Conservation (phyloP, 1,284 basidiomycete species). For the Quambalaria eucalypti region DNA sequence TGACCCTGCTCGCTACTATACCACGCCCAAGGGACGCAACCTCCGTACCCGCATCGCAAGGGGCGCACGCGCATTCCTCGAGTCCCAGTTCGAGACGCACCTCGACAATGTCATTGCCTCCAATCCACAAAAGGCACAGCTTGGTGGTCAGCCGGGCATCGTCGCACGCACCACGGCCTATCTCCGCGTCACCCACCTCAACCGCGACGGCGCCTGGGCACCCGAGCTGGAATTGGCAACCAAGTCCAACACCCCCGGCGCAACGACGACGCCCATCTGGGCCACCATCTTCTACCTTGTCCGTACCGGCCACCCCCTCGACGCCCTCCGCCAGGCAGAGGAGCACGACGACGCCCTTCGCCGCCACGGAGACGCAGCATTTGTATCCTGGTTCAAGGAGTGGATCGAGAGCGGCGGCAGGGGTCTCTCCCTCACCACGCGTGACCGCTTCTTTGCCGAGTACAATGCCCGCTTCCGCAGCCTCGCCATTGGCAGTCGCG, state of each 20-base stretch:
- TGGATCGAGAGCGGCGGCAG: slow-evolving; percentile 60
- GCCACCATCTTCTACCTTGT: slow-evolving; percentile 84
- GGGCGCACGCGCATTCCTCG: slow-evolving; percentile 65
- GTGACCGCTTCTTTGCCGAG: slow-evolving; percentile 73
- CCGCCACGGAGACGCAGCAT: slow-evolving; percentile 47
- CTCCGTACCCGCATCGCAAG: slow-evolving; percentile 56
- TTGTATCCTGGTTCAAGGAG: slow-evolving; percentile 72
- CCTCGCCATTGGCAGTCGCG: slow-evolving; percentile 53
- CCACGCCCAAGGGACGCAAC: slow-evolving; percentile 25
- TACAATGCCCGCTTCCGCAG: slow-evolving; percentile 76
- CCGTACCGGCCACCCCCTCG: slow-evolving; percentile 69
- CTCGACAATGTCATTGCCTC: slow-evolving; percentile 77
- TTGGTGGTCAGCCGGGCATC: slow-evolving; percentile 85
- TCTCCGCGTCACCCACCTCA: slow-evolving; percentile 34
- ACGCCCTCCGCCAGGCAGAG: slow-evolving; percentile 64
- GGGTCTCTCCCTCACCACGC: slow-evolving; percentile 37
- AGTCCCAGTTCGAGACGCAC: slow-evolving; percentile 67
- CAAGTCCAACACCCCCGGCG: slow-evolving; percentile 12
- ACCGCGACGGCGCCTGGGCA: slow-evolving; percentile 33
- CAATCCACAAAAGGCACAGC: slow-evolving; percentile 70
- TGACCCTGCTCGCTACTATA: slow-evolving; percentile 13
- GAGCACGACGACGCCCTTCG: slow-evolving; percentile 67
- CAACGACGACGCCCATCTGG: slow-evolving; percentile 62
- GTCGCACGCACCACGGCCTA: slow-evolving; percentile 64
- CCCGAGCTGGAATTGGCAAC: slow-evolving; percentile 33